A percentile compares a stretch with the other conserved stretches of the same genome.
These are phyloP conservation scores for Atkinsonella hypoxylon DNA, from an alignment of 2,329 filamentous ascomycete genomes.

Conservation along the genomic window DNA sequence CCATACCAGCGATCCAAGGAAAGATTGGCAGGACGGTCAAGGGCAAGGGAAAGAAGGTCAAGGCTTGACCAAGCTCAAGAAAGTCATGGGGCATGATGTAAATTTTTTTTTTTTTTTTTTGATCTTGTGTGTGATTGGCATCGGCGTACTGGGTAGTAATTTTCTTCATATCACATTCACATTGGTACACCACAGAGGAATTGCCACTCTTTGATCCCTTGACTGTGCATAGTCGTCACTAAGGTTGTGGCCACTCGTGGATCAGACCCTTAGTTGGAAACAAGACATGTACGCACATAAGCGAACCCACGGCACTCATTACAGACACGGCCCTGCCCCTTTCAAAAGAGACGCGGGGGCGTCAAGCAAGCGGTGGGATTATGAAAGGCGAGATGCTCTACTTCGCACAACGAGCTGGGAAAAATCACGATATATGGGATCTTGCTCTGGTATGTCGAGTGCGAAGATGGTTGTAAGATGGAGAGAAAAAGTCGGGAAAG, in stretches of 20 bases:
- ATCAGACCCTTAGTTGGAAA: background rate
- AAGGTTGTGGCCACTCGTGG: no score
- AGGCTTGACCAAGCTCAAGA: conserved; percentile 6
- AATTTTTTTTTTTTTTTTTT: conserved; percentile 3
- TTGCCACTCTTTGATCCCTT: background rate
- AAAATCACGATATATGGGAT: conserved; percentile 23
- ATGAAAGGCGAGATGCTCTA: conserved; percentile 46
- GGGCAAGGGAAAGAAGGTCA: conserved; percentile 19
- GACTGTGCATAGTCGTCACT: no score
- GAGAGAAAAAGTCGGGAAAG: conserved; percentile 18
- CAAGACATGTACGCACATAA: conserved; percentile 43
- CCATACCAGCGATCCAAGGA: conserved; percentile 10
- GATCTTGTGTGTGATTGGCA: conserved; percentile 1
- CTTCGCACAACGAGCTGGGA: conserved; percentile 37
- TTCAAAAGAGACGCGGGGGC: conserved; percentile 12
- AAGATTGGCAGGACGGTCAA: conserved; percentile 16
- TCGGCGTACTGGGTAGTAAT: conserved; percentile 7
- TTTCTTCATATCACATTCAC: background rate
- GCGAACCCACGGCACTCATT: conserved; percentile 46
- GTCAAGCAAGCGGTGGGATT: conserved; percentile 41
- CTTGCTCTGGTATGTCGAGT: conserved; percentile 22
- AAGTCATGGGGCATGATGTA: background rate
- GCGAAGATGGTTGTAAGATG: conserved; percentile 37
- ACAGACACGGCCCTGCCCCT: background rate
- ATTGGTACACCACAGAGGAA: background rate